Evolutionary conservation across 129 eudicot species (phyloP), one percentile per base, ranked within the genome.

Genomic region (Flaveria bidentis): DNA sequence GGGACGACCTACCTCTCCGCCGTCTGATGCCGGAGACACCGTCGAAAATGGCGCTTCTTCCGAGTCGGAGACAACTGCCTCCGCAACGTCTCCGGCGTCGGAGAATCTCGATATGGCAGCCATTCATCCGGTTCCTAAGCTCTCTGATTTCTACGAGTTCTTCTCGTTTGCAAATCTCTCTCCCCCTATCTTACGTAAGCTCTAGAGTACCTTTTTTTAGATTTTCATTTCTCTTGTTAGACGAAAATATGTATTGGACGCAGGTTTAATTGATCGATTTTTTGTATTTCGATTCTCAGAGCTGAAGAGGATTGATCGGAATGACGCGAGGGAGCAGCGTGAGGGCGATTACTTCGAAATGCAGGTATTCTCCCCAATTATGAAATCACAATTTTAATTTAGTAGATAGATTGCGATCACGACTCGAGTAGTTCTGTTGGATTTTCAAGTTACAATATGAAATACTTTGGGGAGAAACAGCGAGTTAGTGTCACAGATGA

Each of bases 121-220:
- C 44, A 90, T 95, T 82, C 97, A 95, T 26, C 97, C 97, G 67
- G 85, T 90, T 75, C 99, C 99, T 33, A 95, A 91, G 79, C 92
- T 95, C 18, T 87, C 99, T 30, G 95, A 95, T 61, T 95, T 95
- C 68, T 89, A 91, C 67, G 99, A 95, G 11, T 95, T 95, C 82
- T 95, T 95, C 92, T 83, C 92, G 6, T 86, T 91, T 83, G 82
- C 99, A 20, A 87, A 91, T 74, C 86, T 95, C 66, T 69, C 99
- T 85, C 91, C 97, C 3, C 99, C 99, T 15, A 84, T 95, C 33
- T 76, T 91, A 68, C 75, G 99, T 95, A 79, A 73, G 96, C 20
- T 18, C 30, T 42, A 47, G 26, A n/a, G 15, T 66, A 45, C 67
- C 14, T 15, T 58, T 44, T 28, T 30, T 30, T 30, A 5, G 7